These are phyloP conservation scores for Kalmusia sp. DNA, from an alignment of 2,329 filamentous ascomycete species.

Conservation along the genomic window DNA sequence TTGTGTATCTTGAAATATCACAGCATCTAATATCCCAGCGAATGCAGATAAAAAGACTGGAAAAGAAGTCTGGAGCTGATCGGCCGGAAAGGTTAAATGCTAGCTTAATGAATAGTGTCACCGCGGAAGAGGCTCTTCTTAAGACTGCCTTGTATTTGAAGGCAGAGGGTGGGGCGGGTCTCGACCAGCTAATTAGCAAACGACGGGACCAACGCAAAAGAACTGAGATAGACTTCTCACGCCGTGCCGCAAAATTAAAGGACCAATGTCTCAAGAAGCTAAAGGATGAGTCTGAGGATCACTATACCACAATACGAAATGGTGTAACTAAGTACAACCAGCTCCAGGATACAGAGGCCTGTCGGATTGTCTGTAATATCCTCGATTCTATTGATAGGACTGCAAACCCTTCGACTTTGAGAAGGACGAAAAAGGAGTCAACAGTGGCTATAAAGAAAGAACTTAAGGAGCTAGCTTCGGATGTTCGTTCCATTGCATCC, in stretches of 20 bases:
- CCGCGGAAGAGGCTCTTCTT: conserved; percentile 62
- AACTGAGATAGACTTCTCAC: conserved; percentile 19
- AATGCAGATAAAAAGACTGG: conserved; percentile 53
- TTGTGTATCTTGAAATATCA: conserved; percentile 63
- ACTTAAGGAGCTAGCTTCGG: conserved; percentile 28
- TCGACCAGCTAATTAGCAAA: conserved; percentile 21
- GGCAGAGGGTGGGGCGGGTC: conserved; percentile 16
- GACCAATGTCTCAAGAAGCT: no score
- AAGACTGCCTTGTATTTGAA: conserved; percentile 47
- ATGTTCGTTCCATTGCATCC: conserved; percentile 23
- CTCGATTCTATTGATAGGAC: no score
- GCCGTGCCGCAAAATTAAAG: no score
- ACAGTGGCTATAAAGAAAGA: conserved; percentile 5
- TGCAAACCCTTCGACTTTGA: no score
- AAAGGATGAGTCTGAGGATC: neutral
- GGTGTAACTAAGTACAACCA: neutral
- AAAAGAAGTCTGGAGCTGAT: conserved; percentile 46
- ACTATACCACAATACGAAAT: no score
- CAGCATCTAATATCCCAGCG: conserved; percentile 60
- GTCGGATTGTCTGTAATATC: no score
- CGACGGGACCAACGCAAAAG: conserved; percentile 22
- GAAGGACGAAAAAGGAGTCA: no score
- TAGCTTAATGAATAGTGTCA: conserved; percentile 53
- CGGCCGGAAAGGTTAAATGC: conserved; percentile 51
- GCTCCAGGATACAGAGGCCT: neutral